Evolutionary conservation across 352 stramenopile genomes (phyloP).

Genomic region (Phytopythium montanum): DNA sequence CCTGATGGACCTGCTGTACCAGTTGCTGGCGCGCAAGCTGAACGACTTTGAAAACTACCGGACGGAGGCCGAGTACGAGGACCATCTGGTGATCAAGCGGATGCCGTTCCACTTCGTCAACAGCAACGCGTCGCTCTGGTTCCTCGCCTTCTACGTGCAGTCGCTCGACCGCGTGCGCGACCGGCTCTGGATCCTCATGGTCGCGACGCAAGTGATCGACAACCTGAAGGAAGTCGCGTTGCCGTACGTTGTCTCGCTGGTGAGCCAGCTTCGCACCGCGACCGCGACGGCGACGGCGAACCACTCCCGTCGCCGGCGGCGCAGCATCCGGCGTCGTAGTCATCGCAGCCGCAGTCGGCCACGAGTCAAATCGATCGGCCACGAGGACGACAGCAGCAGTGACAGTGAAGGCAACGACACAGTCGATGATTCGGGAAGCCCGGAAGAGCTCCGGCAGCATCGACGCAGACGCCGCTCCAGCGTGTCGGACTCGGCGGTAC

Average conservation of each 20-base stretch:
- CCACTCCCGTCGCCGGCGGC: slow-evolving; percentile 22
- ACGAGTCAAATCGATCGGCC: background rate
- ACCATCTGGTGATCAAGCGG: slow-evolving; percentile 65
- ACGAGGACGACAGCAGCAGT: slow-evolving; percentile 11
- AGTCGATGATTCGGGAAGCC: slow-evolving; percentile 10
- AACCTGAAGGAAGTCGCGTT: slow-evolving; percentile 71
- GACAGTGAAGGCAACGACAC: slow-evolving; percentile 13
- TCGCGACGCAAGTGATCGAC: slow-evolving; percentile 58
- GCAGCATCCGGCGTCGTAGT: background rate
- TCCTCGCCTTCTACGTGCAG: slow-evolving; percentile 61
- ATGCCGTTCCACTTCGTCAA: slow-evolving; percentile 81
- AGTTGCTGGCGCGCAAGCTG: slow-evolving; percentile 54
- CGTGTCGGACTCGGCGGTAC: slow-evolving; percentile 21
- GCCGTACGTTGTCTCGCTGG: slow-evolving; percentile 42
- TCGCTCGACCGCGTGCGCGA: slow-evolving; percentile 53
- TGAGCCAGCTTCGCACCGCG: slow-evolving; percentile 31
- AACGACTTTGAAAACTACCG: slow-evolving; percentile 76
- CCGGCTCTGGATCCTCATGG: slow-evolving; percentile 64
- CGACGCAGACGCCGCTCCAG: slow-evolving; percentile 5
- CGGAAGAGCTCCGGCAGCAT: background rate
- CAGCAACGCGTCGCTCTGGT: slow-evolving; percentile 69
- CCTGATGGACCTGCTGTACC: slow-evolving; percentile 60
- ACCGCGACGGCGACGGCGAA: slow-evolving; percentile 20
- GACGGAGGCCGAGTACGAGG: slow-evolving; percentile 56
- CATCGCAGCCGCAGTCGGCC: slow-evolving; percentile 6